Evolutionary conservation across 768 basidiomycete species (phyloP).

Genomic region (Mycena latifolia): DNA sequence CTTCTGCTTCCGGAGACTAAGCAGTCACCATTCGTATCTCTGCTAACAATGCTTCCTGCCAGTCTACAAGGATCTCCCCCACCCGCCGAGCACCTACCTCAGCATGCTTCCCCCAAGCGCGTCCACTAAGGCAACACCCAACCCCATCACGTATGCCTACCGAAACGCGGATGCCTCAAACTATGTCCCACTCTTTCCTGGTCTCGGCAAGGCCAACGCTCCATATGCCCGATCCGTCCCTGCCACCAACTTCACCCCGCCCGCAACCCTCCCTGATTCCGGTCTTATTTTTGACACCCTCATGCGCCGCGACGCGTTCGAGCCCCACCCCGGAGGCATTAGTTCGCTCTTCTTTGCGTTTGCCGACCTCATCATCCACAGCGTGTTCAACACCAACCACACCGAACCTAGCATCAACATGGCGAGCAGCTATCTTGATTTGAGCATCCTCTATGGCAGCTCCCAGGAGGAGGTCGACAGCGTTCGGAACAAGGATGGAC

Average conservation of each 20-base stretch:
- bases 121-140: slow-evolving; percentile 29
- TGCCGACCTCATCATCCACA: slow-evolving; percentile 82
- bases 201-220: slow-evolving; percentile 68
- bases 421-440: slow-evolving; percentile 80
- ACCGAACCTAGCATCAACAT: slow-evolving; percentile 67
- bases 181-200: slow-evolving; percentile 67
- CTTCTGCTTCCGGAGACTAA: slow-evolving; percentile 4
- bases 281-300: slow-evolving; percentile 80
- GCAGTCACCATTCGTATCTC: slow-evolving; percentile 9
- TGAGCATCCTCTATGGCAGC: slow-evolving; percentile 81
- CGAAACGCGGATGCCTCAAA: slow-evolving; percentile 72
- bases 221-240: slow-evolving; percentile 81
- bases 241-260: slow-evolving; percentile 55
- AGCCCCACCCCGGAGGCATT: slow-evolving; percentile 74
- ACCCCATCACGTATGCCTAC: slow-evolving; percentile 59
- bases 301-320: slow-evolving; percentile 62
- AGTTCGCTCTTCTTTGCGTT: slow-evolving; percentile 85
- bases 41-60: slow-evolving; percentile 25
- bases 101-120: slow-evolving; percentile 36
- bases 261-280: slow-evolving; percentile 69
- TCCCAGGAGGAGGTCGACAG: slow-evolving; percentile 57
- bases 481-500: slow-evolving; percentile 73
- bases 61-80: slow-evolving; percentile 88
- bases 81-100: slow-evolving; percentile 73
- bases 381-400: slow-evolving; percentile 71